phyloP scores from a whole-genome alignment of 768 basidiomycete genomes.

The Paxillus rubicundulus region DNA sequence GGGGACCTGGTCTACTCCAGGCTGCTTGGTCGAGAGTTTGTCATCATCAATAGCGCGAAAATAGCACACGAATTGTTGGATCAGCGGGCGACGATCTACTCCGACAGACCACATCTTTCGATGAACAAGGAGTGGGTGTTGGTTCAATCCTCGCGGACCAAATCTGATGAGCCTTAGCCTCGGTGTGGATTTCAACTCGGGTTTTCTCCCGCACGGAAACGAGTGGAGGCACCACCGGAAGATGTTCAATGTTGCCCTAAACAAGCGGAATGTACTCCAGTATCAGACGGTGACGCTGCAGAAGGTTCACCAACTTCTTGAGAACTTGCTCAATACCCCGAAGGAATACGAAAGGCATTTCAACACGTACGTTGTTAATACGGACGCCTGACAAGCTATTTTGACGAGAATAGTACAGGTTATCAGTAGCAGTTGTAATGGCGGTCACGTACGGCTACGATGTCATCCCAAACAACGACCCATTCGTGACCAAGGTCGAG shows the following conservation, averaged over 20 bases:
- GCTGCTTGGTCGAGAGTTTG: slow-evolving; percentile 26
- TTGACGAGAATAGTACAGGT: slow-evolving; percentile 10
- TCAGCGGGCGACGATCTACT: slow-evolving; percentile 26
- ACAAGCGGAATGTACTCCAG: slow-evolving; percentile 6
- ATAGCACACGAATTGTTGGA: slow-evolving; percentile 25
- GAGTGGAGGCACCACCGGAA: slow-evolving; percentile 32
- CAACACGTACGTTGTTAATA: slow-evolving; percentile 21
- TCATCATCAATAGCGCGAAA: slow-evolving; percentile 23
- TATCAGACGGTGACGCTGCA: slow-evolving; percentile 16
- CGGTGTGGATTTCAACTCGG: slow-evolving; percentile 31
- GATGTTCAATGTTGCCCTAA: slow-evolving; percentile 20
- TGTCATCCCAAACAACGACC: slow-evolving; percentile 21
- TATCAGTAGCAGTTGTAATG: slow-evolving; percentile 24
- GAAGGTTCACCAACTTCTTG: slow-evolving; percentile 22
- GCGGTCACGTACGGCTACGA: slow-evolving; percentile 26
- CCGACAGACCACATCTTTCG: slow-evolving; percentile 24
- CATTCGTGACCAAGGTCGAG: slow-evolving; percentile 21
- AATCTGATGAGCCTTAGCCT: slow-evolving; percentile 13
- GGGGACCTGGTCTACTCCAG: slow-evolving; percentile 26
- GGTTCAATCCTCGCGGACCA: not conserved
- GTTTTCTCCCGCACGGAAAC: slow-evolving; percentile 29
- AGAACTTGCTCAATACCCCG: slow-evolving; percentile 20
- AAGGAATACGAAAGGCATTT: slow-evolving; percentile 16
- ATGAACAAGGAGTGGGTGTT: slow-evolving; percentile 18
- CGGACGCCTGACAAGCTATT: not conserved